phyloP scores from a whole-genome alignment of 2,329 filamentous ascomycete species.

The Colletotrichum sojae region DNA sequence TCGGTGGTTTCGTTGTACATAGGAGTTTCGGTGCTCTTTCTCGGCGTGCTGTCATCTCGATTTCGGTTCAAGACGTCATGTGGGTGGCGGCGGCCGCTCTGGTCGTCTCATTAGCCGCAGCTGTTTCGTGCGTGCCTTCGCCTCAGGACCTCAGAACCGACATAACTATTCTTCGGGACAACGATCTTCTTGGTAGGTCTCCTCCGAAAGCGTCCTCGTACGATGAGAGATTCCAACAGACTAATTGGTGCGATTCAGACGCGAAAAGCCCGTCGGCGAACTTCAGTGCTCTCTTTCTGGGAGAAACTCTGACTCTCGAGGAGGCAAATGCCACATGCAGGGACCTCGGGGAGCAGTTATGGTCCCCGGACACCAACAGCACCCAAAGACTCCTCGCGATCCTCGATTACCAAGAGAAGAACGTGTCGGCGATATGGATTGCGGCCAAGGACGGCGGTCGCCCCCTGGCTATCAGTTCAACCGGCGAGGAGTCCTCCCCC shows the following conservation, averaged over 20 bases:
- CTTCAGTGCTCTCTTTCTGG: conserved; percentile 54
- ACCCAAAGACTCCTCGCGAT: conserved; percentile 54
- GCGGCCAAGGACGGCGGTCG: conserved; percentile 42
- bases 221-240: conserved; percentile 1
- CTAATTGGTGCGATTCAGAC: conserved; percentile 45
- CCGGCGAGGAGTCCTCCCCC: conserved; percentile 44
- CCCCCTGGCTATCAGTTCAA: conserved; percentile 46
- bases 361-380: conserved; percentile 49
- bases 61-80: conserved; percentile 37
- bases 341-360: conserved; percentile 57
- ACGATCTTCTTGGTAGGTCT: conserved; percentile 56
- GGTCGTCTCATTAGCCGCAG: conserved; percentile 41
- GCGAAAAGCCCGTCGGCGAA: conserved; percentile 48
- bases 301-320: conserved; percentile 44
- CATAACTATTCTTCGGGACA: conserved; percentile 56
- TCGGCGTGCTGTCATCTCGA: conserved; percentile 23
- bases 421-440: conserved; percentile 54
- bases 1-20: conserved; percentile 12
- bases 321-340: conserved; percentile 51
- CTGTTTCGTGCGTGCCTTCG: conserved; percentile 48
- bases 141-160: conserved; percentile 53
- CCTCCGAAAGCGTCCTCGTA: background rate
- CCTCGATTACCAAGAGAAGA: conserved; percentile 50
- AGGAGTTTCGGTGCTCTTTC: conserved; percentile 6
- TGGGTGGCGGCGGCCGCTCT: conserved; percentile 19